Evolutionary conservation across 805 yeast species (phyloP), one percentile per base, ranked within the genome.

Genomic region (Candida sithepensis): DNA sequence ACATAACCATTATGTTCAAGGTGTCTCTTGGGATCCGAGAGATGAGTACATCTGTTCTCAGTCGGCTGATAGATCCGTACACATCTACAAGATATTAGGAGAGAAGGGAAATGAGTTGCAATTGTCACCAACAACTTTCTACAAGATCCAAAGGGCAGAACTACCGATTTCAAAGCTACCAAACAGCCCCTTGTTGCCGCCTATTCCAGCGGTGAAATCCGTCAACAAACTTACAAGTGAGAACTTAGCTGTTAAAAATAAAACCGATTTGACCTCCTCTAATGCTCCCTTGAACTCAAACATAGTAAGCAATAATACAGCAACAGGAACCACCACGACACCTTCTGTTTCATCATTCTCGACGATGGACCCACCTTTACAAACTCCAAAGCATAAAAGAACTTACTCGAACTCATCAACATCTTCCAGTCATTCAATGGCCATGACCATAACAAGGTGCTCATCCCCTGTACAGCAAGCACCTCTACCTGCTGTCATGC

Each of bases 1-100:
- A 48, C 98, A 94, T 65, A 71, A 72, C 41, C 96, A 91, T 64
- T 92, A 88, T 57, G 95, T 94, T 2, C 99, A 94, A 66, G 99
- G 99, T 2, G 92, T 94, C 4, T 74, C 85, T 0, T 94, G 98
- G 98, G 99, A 94, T 63, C 99, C 99, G 7, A 62, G 71, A 45
- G 82, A 85, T 52, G 80, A 85, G 63, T 88, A 66, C 55, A 65
- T 94, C 4, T 88, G 91, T 1, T 85, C 96, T 6, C 97, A 91
- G 64, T 82, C 94, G 22, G 95, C 97, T 12, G 99, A 94, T 67
- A 70, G 96, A 50, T 74, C 88, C 2, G 83, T 92, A 12, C 82
- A 81, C 53, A 70, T 94, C n/a, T 88, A 88, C 63, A 68, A 72
- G 19, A 60, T 82, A 36, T n/a, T 47, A 6, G 39, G 48, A 14